These are phyloP conservation scores for Xylariaceae sp. DNA, from an alignment of 2,329 filamentous ascomycete species.

Conservation along the genomic window DNA sequence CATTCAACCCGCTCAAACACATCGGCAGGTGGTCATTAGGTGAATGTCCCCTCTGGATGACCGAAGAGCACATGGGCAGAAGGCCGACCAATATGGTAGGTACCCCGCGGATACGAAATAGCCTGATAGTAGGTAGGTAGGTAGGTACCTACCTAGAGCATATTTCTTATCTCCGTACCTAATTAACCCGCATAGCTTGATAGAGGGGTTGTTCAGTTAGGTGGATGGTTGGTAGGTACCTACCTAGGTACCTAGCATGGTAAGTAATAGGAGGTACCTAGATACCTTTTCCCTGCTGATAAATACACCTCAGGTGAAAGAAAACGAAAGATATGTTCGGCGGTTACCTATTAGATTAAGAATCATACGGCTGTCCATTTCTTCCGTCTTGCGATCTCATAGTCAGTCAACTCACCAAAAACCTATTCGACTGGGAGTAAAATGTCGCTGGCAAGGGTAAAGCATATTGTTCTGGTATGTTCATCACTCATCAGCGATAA, in stretches of 20 bases:
- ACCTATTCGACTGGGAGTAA: conserved; percentile 13
- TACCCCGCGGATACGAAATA: too few species aligned
- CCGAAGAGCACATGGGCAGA: too few species aligned
- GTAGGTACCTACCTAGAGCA: too few species aligned
- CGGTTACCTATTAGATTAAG: neutral
- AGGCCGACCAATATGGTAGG: too few species aligned
- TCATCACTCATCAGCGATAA: neutral
- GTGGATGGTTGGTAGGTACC: neutral
- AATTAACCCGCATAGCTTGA: too few species aligned
- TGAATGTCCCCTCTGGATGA: too few species aligned
- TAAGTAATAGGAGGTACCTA: too few species aligned
- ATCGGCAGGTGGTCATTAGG: neutral
- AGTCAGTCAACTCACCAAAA: neutral
- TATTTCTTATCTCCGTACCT: too few species aligned
- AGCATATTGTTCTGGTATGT: conserved; percentile 71
- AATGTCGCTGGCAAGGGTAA: conserved; percentile 67
- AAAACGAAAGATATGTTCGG: neutral
- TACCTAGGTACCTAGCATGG: too few species aligned
- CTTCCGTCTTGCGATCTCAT: neutral
- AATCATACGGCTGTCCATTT: neutral
- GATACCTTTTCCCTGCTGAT: conserved; percentile 18
- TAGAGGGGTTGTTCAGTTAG: neutral
- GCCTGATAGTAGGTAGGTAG: too few species aligned
- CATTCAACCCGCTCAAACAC: too few species aligned
- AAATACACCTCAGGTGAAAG: conserved; percentile 20